Evolutionary conservation across 2,329 filamentous ascomycete genomes (phyloP).

Genomic region (Mariannaea elegans): DNA sequence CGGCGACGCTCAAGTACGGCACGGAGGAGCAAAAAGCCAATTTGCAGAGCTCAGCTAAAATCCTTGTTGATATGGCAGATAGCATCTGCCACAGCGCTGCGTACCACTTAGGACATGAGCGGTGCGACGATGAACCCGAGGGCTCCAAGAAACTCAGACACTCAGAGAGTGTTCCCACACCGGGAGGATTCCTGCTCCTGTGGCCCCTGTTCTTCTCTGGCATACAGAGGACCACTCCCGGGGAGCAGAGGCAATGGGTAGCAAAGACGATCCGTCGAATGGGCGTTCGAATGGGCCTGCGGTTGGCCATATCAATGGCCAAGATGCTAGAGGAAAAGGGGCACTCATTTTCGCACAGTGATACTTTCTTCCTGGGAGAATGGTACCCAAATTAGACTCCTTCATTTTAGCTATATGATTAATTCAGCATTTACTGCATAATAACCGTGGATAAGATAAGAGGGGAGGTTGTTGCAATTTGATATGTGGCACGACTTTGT

Average conservation of each 20-base stretch:
- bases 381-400: conserved; percentile 28
- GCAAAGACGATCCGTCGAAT: conserved; percentile 24
- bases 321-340: conserved; percentile 21
- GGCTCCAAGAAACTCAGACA: background rate
- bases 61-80: conserved; percentile 23
- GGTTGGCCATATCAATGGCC: conserved; percentile 32
- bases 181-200: conserved; percentile 26
- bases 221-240: conserved; percentile 22
- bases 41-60: conserved; percentile 18
- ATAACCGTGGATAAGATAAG: too few species aligned
- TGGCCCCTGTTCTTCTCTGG: conserved; percentile 33
- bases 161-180: background rate
- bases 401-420: too few species aligned
- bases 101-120: conserved; percentile 28
- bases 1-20: conserved; percentile 23
- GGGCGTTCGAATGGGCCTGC: conserved; percentile 30
- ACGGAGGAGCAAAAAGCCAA: conserved; percentile 1
- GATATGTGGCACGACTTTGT: too few species aligned
- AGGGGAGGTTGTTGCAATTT: too few species aligned
- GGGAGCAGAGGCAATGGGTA: conserved; percentile 26
- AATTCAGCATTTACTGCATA: too few species aligned
- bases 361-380: conserved; percentile 28
- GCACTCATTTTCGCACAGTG: conserved; percentile 29
- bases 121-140: background rate
- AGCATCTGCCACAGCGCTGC: conserved; percentile 30